Evolutionary conservation across 2,329 filamentous ascomycete species (phyloP).

Genomic region (Fonsecaea multimorphosa): DNA sequence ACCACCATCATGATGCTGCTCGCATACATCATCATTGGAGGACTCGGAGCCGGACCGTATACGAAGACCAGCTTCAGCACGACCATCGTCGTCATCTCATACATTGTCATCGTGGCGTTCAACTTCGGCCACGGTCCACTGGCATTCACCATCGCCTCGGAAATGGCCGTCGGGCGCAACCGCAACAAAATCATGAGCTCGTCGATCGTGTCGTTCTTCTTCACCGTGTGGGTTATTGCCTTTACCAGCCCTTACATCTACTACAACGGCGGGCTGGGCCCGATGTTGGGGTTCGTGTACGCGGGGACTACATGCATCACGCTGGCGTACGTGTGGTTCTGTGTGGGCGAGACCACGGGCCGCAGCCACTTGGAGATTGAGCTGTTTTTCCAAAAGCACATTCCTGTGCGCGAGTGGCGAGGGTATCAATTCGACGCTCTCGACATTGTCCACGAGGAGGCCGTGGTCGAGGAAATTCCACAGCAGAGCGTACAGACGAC

Average conservation of each 20-base stretch:
- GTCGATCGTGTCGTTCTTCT: constrained; percentile 51
- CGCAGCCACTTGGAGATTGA: constrained; percentile 49
- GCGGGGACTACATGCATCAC: constrained; percentile 42
- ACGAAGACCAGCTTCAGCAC: constrained; percentile 11
- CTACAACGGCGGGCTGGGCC: constrained; percentile 44
- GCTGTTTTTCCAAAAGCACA: constrained; percentile 48
- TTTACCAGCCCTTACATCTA: constrained; percentile 48
- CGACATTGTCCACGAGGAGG: not conserved
- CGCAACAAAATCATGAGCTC: constrained; percentile 55
- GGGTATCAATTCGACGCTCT: constrained; percentile 4
- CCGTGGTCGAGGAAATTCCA: not conserved
- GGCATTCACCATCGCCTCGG: constrained; percentile 50
- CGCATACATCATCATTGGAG: constrained; percentile 23
- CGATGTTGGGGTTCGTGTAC: constrained; percentile 47
- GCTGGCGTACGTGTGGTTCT: constrained; percentile 47
- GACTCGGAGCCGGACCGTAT: constrained; percentile 40
- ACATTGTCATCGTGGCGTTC: constrained; percentile 43
- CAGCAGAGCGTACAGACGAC: not conserved
- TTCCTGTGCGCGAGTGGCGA: constrained; percentile 46
- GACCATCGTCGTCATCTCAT: constrained; percentile 24
- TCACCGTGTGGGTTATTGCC: constrained; percentile 44
- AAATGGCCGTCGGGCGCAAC: constrained; percentile 58
- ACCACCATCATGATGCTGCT: constrained; percentile 25
- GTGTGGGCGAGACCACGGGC: constrained; percentile 43
- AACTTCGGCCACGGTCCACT: constrained; percentile 55